Conservation (phyloP, 352 stramenopile genomes). For the Globisporangium canariense region DNA sequence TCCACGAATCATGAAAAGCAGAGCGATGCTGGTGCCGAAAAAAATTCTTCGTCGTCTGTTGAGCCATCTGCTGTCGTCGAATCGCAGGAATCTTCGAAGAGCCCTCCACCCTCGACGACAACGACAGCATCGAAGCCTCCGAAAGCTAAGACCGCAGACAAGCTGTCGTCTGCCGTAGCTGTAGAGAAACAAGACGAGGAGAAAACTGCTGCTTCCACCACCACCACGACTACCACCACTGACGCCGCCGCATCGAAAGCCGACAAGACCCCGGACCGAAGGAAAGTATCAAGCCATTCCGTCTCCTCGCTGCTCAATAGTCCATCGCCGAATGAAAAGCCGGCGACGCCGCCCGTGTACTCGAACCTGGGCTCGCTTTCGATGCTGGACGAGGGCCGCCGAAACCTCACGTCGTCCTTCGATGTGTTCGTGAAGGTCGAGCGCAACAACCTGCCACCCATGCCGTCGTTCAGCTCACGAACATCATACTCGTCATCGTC, state of each 20-base stretch:
- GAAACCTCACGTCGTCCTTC: conserved; percentile 17
- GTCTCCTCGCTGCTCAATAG: conserved; percentile 78
- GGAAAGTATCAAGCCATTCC: conserved; percentile 49
- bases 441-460: conserved; percentile 24
- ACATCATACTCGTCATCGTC: conserved; percentile 3
- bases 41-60: neutral
- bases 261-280: conserved; percentile 20
- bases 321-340: conserved; percentile 41
- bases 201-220: neutral
- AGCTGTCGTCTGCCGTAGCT: neutral
- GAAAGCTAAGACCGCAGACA: conserved; percentile 1
- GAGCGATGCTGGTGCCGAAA: neutral
- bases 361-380: conserved; percentile 30
- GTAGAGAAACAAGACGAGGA: neutral
- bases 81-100: neutral
- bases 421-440: conserved; percentile 64
- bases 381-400: conserved; percentile 27
- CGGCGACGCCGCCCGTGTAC: conserved; percentile 25
- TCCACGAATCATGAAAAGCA: neutral
- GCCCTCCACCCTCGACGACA: neutral
- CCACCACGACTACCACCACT: neutral
- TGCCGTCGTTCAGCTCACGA: conserved; percentile 13
- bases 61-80: conserved; percentile 2
- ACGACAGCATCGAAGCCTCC: neutral
- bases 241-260: neutral